Percentiles rank a stretch among this genome's conserved stretches.
These are phyloP conservation scores for Spirogloea muscicola DNA, from an alignment of 139 green algal species.

Conservation along the genomic window DNA sequence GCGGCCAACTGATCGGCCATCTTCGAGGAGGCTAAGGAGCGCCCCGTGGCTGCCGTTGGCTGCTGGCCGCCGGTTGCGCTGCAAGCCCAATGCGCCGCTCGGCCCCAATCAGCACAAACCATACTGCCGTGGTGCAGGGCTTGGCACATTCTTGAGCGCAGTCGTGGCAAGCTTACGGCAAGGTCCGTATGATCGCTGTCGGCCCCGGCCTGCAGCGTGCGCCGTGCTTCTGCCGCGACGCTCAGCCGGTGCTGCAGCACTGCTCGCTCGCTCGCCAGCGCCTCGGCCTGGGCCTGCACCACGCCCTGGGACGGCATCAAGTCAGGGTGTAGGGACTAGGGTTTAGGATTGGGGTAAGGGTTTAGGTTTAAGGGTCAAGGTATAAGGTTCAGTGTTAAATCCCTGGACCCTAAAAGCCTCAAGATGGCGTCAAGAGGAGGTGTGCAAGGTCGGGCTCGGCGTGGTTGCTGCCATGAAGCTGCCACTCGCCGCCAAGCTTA, in stretches of 20 bases:
- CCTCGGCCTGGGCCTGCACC: conserved; percentile 23
- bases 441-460: neutral
- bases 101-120: no score
- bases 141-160: no score
- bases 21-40: no score
- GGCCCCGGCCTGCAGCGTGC: conserved; percentile 1
- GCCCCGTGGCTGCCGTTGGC: no score
- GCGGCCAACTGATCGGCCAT: no score
- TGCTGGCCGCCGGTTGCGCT: no score
- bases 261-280: conserved; percentile 18
- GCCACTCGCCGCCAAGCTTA: neutral
- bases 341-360: neutral
- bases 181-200: no score
- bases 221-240: neutral
- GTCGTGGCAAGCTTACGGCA: no score
- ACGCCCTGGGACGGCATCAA: neutral
- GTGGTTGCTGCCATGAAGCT: neutral
- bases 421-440: neutral
- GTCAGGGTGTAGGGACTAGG: neutral
- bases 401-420: neutral
- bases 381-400: neutral
- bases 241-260: conserved; percentile 12
- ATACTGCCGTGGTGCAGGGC: no score
- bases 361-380: neutral
- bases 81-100: no score